These are phyloP conservation scores for Picea glauca DNA, from an alignment of 75 land plant genomes.

Conservation along the genomic window DNA sequence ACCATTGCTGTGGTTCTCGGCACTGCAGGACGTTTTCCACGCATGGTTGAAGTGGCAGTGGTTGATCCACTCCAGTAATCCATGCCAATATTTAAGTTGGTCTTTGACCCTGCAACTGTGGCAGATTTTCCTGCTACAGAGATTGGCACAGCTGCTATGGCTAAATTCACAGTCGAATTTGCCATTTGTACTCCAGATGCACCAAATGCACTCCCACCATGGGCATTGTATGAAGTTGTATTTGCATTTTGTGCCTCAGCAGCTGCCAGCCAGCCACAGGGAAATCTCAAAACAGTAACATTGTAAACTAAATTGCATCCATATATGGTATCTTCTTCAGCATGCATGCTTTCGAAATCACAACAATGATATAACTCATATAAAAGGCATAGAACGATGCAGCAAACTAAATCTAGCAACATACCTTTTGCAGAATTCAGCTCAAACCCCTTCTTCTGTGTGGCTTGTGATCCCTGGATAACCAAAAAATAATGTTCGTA, in stretches of 20 bases:
- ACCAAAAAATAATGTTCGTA: background rate
- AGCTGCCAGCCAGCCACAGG: background rate
- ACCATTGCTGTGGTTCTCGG: slow-evolving; percentile 5
- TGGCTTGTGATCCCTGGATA: background rate
- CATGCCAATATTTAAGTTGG: slow-evolving; percentile 41
- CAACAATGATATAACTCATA: background rate
- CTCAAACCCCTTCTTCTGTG: background rate
- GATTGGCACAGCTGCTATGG: slow-evolving; percentile 5
- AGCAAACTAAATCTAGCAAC: background rate
- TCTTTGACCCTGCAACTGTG: slow-evolving; percentile 16
- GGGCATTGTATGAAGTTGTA: background rate
- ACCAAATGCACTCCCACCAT: background rate
- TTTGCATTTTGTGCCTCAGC: background rate
- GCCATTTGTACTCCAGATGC: background rate
- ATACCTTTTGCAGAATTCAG: background rate
- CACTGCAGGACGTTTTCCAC: slow-evolving; percentile 10
- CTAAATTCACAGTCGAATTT: slow-evolving; percentile 2
- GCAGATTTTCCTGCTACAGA: background rate
- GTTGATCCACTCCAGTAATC: slow-evolving; percentile 43
- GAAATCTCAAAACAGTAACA: background rate
- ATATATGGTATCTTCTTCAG: background rate
- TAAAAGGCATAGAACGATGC: background rate
- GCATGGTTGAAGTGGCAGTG: background rate
- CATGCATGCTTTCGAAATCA: background rate
- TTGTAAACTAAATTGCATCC: background rate